Evolutionary conservation across 2,329 filamentous ascomycete species (phyloP).

Genomic region (Chaetomiaceae sp.): DNA sequence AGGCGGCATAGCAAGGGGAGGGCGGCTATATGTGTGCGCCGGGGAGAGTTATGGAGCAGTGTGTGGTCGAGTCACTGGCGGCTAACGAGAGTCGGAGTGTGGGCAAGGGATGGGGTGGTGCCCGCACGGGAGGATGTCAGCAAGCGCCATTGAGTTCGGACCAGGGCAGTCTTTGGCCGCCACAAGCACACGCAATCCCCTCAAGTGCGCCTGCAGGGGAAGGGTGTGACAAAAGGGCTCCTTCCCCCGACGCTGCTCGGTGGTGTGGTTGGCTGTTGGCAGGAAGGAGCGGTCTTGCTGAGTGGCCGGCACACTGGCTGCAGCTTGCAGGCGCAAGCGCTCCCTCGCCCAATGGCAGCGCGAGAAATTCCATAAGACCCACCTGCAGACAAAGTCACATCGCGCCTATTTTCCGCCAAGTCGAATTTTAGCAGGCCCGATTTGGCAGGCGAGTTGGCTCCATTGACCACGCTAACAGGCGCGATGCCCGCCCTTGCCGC

Average conservation of each 20-base stretch:
- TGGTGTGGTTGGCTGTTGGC: conserved; percentile 17
- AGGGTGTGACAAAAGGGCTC: conserved; percentile 8
- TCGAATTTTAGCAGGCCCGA: conserved; percentile 16
- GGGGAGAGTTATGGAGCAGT: no score
- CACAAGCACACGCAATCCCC: background rate
- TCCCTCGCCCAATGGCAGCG: conserved; percentile 27
- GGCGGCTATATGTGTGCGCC: conserved; percentile 27
- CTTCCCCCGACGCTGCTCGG: background rate
- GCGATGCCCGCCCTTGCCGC: background rate
- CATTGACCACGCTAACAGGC: background rate
- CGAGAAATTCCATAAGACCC: conserved; percentile 5
- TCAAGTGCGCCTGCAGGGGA: background rate
- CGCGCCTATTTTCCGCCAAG: conserved; percentile 26
- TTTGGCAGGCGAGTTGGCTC: conserved; percentile 5
- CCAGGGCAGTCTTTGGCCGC: background rate
- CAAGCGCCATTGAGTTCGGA: conserved; percentile 12
- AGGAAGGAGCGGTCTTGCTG: conserved; percentile 4
- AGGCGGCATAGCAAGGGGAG: conserved; percentile 15
- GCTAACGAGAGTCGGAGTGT: conserved; percentile 8
- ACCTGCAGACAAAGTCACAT: conserved; percentile 26
- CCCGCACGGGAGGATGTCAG: background rate
- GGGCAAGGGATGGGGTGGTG: background rate
- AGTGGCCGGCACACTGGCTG: conserved; percentile 22
- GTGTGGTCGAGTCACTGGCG: conserved; percentile 14
- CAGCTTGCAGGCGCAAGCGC: conserved; percentile 37